Percentiles rank a stretch among this genome's conserved stretches.
Evolutionary conservation across 2,329 filamentous ascomycete genomes (phyloP).

Genomic region (Fulvia fulva): DNA sequence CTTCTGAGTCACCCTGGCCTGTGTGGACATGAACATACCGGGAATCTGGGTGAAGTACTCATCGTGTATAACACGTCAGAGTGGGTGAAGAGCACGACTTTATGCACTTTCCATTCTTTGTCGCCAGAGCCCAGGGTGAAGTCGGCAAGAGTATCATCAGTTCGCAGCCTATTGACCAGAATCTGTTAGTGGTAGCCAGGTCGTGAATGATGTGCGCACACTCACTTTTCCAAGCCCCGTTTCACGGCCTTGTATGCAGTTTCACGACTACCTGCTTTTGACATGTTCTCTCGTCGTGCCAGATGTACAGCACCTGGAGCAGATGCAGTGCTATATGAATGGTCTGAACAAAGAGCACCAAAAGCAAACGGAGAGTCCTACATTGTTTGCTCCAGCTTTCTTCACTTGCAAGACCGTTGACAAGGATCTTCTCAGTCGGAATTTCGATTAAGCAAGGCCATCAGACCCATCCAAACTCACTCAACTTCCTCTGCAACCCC

Average conservation of each 20-base stretch:
- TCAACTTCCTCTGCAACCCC: constrained; percentile 9
- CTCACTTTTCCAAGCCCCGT: background rate
- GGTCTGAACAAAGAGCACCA: background rate
- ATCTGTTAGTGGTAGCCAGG: no score
- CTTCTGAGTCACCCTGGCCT: no score
- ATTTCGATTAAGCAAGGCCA: no score
- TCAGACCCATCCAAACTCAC: constrained; percentile 12
- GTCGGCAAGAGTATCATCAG: no score
- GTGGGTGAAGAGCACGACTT: background rate
- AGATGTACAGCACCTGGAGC: no score
- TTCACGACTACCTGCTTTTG: no score
- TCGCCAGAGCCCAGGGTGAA: no score
- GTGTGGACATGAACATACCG: background rate
- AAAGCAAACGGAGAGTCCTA: background rate
- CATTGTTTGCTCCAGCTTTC: background rate
- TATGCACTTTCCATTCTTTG: background rate
- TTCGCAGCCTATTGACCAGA: no score
- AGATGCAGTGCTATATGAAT: background rate
- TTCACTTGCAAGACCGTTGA: background rate
- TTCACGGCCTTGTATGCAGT: no score
- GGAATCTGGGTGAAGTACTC: background rate
- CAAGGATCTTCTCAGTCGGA: background rate
- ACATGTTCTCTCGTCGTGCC: no score
- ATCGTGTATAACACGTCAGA: constrained; percentile 1
- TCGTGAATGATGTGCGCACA: no score